Conservation (phyloP, 2,329 filamentous ascomycete species). For the Fusarium metavorans region DNA sequence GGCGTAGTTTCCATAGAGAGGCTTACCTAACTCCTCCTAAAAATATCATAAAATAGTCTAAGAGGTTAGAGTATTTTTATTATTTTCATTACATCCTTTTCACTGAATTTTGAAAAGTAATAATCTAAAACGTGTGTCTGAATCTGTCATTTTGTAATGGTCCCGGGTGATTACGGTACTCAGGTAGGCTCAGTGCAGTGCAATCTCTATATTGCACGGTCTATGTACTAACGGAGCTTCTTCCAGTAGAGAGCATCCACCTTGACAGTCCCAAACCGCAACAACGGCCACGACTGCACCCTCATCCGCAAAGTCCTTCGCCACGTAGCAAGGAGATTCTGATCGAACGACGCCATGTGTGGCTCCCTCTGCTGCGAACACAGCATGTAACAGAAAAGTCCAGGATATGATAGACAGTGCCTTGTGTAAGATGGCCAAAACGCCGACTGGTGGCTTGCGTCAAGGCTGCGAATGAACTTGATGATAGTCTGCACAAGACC, state of each 20-base stretch:
- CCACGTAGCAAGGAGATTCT: not conserved
- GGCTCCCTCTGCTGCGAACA: not conserved
- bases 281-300: conserved; percentile 35
- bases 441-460: not conserved
- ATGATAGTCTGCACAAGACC: not conserved
- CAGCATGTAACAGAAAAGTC: not conserved
- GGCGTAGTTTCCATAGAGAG: no score
- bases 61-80: no score
- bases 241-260: conserved; percentile 42
- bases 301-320: conserved; percentile 13
- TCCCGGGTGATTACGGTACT: no score
- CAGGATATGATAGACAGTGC: not conserved
- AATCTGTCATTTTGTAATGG: no score
- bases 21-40: no score
- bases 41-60: no score
- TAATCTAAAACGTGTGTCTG: no score
- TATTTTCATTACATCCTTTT: no score
- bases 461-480: not conserved
- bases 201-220: no score
- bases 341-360: not conserved
- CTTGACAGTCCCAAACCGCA: conserved; percentile 38
- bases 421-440: not conserved
- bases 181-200: no score
- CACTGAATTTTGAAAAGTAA: no score
- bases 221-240: conserved; percentile 8